Base-by-base conservation (phyloP, 768 basidiomycete genomes). In the Coprinopsis sp. region DNA sequence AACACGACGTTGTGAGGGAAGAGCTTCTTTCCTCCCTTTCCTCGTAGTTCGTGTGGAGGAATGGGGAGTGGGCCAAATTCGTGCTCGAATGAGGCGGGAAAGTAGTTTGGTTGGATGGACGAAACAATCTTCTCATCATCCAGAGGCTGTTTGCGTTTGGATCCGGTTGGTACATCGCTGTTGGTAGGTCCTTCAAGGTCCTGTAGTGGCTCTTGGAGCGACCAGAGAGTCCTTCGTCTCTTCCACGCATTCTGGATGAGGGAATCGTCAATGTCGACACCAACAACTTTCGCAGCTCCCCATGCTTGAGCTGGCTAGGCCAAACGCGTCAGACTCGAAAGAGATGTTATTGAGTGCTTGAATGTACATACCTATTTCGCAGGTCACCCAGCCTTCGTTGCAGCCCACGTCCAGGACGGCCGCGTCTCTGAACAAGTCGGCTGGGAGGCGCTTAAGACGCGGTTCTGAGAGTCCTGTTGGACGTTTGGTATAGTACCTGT, bases 1-100 rank as follows among this genome's bases (percentile, higher is more conserved):
- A 94, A 93, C 3, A 72, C 60, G 23, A 92, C 54, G 51, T 94
- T 96, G 55, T 89, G 81, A 0, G 92, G 92, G 54, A 93, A 96
- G 1, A 52, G 38, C 16, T 67, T 31, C n/a, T 47, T 30, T 40
- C 48, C 23, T 25, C 47, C 21, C 7, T 6, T 16, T 31, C 30
- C 27, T 66, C 65, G 4, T 61, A 60, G 14, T 64, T 37, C 56
- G 0, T 65, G 61, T 7, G 73, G 64, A 0, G 87, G 87, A 10
- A 87, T 74, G 2, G 87, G 87, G 1, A 93, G 71, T 3, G 81
- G 76, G 0, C 87, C 90, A 52, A 87, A 80, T 59, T 77, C 81
- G 39, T 90, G 83, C 46, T 84, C 79, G 61, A 84, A 81, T 0
- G 91, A 87, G 1, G 71, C 64, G 0, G 91, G 92, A 56, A 94